Conservation (phyloP, 2,329 filamentous ascomycete genomes). For the Penicillium sp. region DNA sequence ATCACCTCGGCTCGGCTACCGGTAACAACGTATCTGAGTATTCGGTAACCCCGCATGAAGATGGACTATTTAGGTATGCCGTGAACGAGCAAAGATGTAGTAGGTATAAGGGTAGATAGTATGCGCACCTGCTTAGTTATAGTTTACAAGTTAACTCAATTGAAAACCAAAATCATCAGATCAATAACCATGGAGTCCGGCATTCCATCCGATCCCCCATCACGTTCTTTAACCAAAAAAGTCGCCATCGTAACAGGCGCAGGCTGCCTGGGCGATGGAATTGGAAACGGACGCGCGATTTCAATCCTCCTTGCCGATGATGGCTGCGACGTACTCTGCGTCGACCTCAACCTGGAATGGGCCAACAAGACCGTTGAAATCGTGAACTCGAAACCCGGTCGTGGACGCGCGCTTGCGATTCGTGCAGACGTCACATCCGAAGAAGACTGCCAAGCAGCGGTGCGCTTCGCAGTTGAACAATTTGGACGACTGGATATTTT, state of each 20-base stretch:
- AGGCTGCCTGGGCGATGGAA: conserved; percentile 56
- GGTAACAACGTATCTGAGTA: background rate
- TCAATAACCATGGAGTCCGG: conserved; percentile 17
- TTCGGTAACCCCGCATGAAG: conserved; percentile 7
- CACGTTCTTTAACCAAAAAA: conserved; percentile 18
- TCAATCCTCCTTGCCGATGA: conserved; percentile 61
- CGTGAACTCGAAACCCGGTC: conserved; percentile 42
- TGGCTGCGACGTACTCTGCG: conserved; percentile 59
- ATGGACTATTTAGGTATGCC: background rate
- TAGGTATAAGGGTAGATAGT: background rate
- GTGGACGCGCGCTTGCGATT: conserved; percentile 35
- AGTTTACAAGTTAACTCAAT: background rate
- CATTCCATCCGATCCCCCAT: conserved; percentile 23
- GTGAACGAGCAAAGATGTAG: background rate
- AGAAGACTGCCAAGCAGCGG: conserved; percentile 50
- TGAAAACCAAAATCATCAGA: background rate
- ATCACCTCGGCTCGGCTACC: conserved; percentile 22
- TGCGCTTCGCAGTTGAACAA: conserved; percentile 37
- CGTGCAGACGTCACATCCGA: conserved; percentile 57
- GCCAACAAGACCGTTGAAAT: conserved; percentile 57
- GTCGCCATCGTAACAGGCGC: conserved; percentile 58
- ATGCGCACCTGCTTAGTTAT: background rate
- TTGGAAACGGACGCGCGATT: conserved; percentile 60
- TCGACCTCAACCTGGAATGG: conserved; percentile 53
- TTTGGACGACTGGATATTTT: conserved; percentile 63